Percentiles rank a stretch among this genome's conserved stretches.
Conservation (phyloP, 495 filamentous ascomycete genomes). For the Penicillium alfredii region DNA sequence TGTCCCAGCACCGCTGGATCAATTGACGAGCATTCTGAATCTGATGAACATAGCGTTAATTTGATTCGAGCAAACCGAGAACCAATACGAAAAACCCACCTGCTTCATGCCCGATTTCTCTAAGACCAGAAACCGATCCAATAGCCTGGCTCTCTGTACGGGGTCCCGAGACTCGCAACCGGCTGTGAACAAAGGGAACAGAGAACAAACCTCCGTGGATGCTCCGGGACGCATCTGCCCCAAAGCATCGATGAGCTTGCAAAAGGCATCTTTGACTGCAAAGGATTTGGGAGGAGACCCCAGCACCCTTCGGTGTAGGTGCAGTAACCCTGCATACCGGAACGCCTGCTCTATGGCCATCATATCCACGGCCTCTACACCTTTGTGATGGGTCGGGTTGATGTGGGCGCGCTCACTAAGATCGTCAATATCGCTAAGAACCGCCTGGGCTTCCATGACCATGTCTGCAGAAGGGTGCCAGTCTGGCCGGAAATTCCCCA, state of each 20-base stretch:
- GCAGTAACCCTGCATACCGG: slow-evolving; percentile 72
- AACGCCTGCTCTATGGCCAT: slow-evolving; percentile 75
- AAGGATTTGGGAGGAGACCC: slow-evolving; percentile 48
- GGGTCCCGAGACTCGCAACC: slow-evolving; percentile 64
- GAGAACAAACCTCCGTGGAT: slow-evolving; percentile 66
- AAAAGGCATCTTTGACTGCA: slow-evolving; percentile 59
- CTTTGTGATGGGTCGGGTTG: slow-evolving; percentile 30
- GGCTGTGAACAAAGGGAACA: slow-evolving; percentile 83
- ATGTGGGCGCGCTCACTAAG: slow-evolving; percentile 28
- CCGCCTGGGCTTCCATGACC: slow-evolving; percentile 45
- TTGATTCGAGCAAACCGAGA: no score
- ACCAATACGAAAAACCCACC: slow-evolving; percentile 30
- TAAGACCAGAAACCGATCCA: slow-evolving; percentile 61
- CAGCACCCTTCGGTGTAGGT: slow-evolving; percentile 69
- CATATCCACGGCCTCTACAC: slow-evolving; percentile 49
- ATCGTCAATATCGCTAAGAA: slow-evolving; percentile 47
- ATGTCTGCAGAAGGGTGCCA: slow-evolving; percentile 57
- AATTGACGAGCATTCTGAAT: slow-evolving; percentile 41
- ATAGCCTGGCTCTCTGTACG: slow-evolving; percentile 52
- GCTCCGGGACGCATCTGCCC: slow-evolving; percentile 58
- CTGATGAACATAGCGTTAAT: slow-evolving; percentile 13
- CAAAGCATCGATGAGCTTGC: slow-evolving; percentile 56
- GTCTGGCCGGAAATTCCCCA: slow-evolving; percentile 41
- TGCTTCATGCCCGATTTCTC: slow-evolving; percentile 76
- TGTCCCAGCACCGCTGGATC: slow-evolving; percentile 43